Evolutionary conservation across 2,329 filamentous ascomycete genomes (phyloP).

Genomic region (Paraconiothyrium sp.): DNA sequence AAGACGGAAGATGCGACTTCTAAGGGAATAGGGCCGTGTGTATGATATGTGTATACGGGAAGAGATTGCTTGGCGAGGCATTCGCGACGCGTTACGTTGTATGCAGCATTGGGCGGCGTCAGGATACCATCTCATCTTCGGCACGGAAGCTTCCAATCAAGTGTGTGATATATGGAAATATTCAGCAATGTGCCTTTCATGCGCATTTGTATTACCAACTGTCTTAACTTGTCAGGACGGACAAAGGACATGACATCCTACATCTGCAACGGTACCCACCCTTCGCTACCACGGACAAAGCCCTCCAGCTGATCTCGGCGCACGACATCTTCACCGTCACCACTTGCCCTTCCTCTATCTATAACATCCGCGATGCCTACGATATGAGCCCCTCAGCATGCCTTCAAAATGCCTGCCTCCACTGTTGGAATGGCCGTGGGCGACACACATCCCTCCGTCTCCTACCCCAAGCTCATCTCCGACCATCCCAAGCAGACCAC

Average conservation of each 20-base stretch:
- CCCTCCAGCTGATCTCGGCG: not conserved
- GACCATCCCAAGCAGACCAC: not conserved
- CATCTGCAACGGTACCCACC: not conserved
- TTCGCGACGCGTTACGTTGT: not conserved
- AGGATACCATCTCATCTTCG: slow-evolving; percentile 20
- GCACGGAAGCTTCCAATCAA: slow-evolving; percentile 10
- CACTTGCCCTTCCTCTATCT: not conserved
- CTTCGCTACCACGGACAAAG: not conserved
- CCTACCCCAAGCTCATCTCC: not conserved
- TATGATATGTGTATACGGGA: too few relatives aligned
- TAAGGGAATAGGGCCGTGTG: slow-evolving; percentile 14
- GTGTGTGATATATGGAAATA: slow-evolving; percentile 17
- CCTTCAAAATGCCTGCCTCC: too few relatives aligned
- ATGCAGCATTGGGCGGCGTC: slow-evolving; percentile 21
- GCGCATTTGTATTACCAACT: not conserved
- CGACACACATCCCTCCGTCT: not conserved
- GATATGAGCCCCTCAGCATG: too few relatives aligned
- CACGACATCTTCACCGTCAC: not conserved
- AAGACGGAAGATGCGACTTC: slow-evolving; percentile 72
- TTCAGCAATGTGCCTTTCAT: not conserved
- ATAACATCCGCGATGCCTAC: not conserved
- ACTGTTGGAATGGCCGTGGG: too few relatives aligned
- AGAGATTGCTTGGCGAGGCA: slow-evolving; percentile 11
- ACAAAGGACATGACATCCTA: not conserved
- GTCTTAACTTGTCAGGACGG: not conserved